Conservation (phyloP, 371 early-diverging fungal species). For the Fennellomyces sp. region DNA sequence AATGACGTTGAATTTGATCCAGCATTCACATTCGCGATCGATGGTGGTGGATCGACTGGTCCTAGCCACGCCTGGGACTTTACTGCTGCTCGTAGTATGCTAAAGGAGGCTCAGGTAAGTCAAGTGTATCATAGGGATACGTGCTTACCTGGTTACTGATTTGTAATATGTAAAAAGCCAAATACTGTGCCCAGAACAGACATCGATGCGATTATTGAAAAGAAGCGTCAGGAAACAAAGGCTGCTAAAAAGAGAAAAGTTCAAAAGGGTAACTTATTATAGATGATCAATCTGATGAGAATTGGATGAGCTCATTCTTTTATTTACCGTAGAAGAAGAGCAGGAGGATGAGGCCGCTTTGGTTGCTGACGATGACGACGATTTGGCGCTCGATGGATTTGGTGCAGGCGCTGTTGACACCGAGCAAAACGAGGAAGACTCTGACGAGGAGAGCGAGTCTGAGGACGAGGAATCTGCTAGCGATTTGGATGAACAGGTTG, state of each 20-base stretch:
- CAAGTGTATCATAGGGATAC: not conserved
- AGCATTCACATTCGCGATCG: constrained; percentile 77
- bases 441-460: constrained; percentile 16
- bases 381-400: constrained; percentile 58
- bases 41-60: constrained; percentile 62
- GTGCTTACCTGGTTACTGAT: not conserved
- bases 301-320: constrained; percentile 14
- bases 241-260: constrained; percentile 29
- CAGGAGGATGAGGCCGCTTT: constrained; percentile 36
- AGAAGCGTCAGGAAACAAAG: constrained; percentile 51
- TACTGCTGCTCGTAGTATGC: constrained; percentile 73
- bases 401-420: constrained; percentile 54
- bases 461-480: constrained; percentile 16
- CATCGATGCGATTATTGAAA: constrained; percentile 77
- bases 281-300: not conserved
- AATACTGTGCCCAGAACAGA: constrained; percentile 35
- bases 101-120: constrained; percentile 61
- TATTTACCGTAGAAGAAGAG: constrained; percentile 23
- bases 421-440: constrained; percentile 25
- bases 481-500: constrained; percentile 34
- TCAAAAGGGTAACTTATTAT: not conserved
- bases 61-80: constrained; percentile 83
- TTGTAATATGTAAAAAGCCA: constrained; percentile 3
- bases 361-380: constrained; percentile 49
- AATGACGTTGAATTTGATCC: constrained; percentile 56